Conservation (phyloP, 768 basidiomycete species). For the Steccherinum ochraceum region DNA sequence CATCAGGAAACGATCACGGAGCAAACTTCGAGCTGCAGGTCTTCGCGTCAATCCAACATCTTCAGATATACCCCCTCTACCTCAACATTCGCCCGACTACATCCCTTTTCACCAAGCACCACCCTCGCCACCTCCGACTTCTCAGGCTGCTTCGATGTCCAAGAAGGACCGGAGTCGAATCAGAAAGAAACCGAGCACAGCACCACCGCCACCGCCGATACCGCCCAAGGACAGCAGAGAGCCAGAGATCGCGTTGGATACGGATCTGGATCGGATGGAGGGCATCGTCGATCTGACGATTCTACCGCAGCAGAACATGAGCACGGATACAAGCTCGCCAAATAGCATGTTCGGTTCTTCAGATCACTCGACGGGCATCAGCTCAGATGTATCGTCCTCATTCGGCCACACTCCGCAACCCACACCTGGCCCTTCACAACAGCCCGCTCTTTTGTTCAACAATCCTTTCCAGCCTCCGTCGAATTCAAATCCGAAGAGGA, state of each 20-base stretch:
- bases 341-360: constrained; percentile 33
- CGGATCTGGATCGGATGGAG: constrained; percentile 70
- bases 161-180: constrained; percentile 21
- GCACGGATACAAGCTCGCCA: constrained; percentile 18
- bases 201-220: constrained; percentile 23
- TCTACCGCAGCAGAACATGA: constrained; percentile 7
- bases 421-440: constrained; percentile 34
- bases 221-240: constrained; percentile 24
- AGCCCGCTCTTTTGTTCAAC: constrained; percentile 31
- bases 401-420: constrained; percentile 17
- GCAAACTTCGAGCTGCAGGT: constrained; percentile 30
- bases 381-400: constrained; percentile 23
- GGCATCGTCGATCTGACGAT: constrained; percentile 62
- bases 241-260: constrained; percentile 48
- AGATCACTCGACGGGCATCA: constrained; percentile 19
- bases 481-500: constrained; percentile 16
- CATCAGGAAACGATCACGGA: constrained; percentile 35
- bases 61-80: constrained; percentile 26
- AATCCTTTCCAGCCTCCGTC: constrained; percentile 28
- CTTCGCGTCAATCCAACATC: constrained; percentile 23
- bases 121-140: constrained; percentile 20
- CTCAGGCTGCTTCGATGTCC: constrained; percentile 10
- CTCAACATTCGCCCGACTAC: constrained; percentile 15
- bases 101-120: constrained; percentile 7
- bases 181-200: constrained; percentile 25